Evolutionary conservation across 2,329 filamentous ascomycete species (phyloP).

Genomic region (Aspergillus terreus): DNA sequence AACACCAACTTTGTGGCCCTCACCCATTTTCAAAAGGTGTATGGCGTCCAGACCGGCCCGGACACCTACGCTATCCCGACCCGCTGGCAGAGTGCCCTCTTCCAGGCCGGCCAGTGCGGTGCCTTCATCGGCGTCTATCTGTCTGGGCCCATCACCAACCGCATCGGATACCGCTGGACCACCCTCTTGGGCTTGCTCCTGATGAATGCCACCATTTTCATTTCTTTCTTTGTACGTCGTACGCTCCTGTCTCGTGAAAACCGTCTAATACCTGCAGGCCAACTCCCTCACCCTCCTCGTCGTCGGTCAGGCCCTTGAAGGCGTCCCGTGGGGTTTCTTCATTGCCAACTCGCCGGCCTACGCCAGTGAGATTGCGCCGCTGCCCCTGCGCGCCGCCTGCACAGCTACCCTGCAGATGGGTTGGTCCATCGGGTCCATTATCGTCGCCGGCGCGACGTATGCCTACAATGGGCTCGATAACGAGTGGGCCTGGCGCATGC

Average conservation of each 20-base stretch:
- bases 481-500: conserved; percentile 25
- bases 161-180: conserved; percentile 58
- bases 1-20: conserved; percentile 48
- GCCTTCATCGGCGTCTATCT: conserved; percentile 59
- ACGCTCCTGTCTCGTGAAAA: too few species aligned
- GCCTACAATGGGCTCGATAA: conserved; percentile 15
- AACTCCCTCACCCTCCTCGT: conserved; percentile 42
- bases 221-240: conserved; percentile 53
- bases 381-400: conserved; percentile 22
- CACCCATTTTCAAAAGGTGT: conserved; percentile 34
- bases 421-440: conserved; percentile 28
- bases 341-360: conserved; percentile 29
- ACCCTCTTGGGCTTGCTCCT: conserved; percentile 54
- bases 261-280: conserved; percentile 16
- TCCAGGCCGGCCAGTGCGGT: conserved; percentile 54
- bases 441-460: conserved; percentile 24
- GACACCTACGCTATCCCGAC: conserved; percentile 33
- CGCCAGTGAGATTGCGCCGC: conserved; percentile 25
- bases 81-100: conserved; percentile 54
- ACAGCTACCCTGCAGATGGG: conserved; percentile 28
- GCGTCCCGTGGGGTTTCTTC: conserved; percentile 30
- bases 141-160: conserved; percentile 58
- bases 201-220: conserved; percentile 58
- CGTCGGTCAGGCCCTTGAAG: conserved; percentile 28
- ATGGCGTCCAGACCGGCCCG: conserved; percentile 28